Base-by-base conservation (phyloP, 805 yeast species). In the Brettanomyces sp. region DNA sequence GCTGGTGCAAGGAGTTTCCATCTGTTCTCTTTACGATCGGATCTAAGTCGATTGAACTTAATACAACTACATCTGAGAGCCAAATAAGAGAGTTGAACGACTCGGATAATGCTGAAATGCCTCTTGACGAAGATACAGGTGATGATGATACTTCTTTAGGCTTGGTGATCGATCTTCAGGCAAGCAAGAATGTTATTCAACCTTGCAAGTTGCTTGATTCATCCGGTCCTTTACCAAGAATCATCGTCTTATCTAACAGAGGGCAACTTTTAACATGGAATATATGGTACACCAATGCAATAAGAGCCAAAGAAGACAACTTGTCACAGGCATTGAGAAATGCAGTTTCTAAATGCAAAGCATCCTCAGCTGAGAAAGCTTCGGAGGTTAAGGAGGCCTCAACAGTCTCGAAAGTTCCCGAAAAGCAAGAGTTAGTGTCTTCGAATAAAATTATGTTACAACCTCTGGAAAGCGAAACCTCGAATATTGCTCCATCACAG, bases 81-180 rank as follows among this genome's bases (percentile, higher is more conserved):
- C 56, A 67, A 3, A 55, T 82, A 1, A 65, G 65, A 30, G 80
- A 80, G 7, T 61, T 74, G 3, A 84, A 83, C 53, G 96, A 89
- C 56, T 68, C 80, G 4, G 79, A 77, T 54, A 71, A 85, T 43
- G 95, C 95, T 0, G 73, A 78, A 24, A 66, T 87, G 50, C 95
- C 96, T 1, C 67, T 86, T 53, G 77, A 77, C 56, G 81, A 77
- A 7, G 80, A 70, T 3, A 67, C 81, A 1, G 81, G 75, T 41
- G 81, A 74, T 43, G 95, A 87, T 54, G 74, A 84, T 12, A 73
- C 83, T 6, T 80, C 91, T 0, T 66, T 85, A 22, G 96, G 96
- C 4, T 52, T 85, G 9, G 78, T 77, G 0, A 42, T 86, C 5
- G 95, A 87, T 57, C 54, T 80, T 12, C 65, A 72, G 9, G 65